Evolutionary conservation across 2,329 filamentous ascomycete species (phyloP), one percentile per base, ranked within the genome.

Genomic region (Penicillium capsulatum): DNA sequence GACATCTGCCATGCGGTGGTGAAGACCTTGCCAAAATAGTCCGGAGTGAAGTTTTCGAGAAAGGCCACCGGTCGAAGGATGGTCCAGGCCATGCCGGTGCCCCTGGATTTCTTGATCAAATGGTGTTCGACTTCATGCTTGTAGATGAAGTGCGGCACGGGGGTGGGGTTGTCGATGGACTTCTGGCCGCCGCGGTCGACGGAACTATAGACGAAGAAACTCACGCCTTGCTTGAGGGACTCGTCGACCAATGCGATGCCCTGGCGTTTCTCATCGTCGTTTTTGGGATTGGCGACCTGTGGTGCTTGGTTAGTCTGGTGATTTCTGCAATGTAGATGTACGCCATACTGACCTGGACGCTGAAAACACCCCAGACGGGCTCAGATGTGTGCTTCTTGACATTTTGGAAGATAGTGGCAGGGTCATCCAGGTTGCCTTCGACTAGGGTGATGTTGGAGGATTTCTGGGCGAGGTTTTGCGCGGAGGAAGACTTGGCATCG

Each of bases 61-160:
- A 84, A 84, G 2, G 74, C 76, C 0, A 76, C 73, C 0, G 80
- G 80, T 3, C 80, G 72, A 2, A 84, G 63, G 27, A 84, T 75
- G 0, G 77, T 81, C 73, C 76, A 84, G 5, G 62, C 63, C 77
- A 81, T 80, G 0, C 53, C 59, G 1, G 65, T 64, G 1, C 65
- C 64, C 3, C 61, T 60, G 7, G 66, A 54, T 22, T 67, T 64
- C 17, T 73, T 64, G 19, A 74, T 63, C n/a, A 85, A 70, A 47
- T 84, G 69, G 36, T 74, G 63, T 62, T 85, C 82, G 51, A 84
- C 79, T 8, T 72, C 59, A 50, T 77, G 71, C 57, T 85, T 85
- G 50, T 61, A 70, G 42, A 70, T 69, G 58, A 85, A 85, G 58
- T 85, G 80, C 0, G 77, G 76, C 32, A 84, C 69, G 0, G 68